Evolutionary conservation across 2,329 filamentous ascomycete species (phyloP).

Genomic region (Tolypocladium tropicale): DNA sequence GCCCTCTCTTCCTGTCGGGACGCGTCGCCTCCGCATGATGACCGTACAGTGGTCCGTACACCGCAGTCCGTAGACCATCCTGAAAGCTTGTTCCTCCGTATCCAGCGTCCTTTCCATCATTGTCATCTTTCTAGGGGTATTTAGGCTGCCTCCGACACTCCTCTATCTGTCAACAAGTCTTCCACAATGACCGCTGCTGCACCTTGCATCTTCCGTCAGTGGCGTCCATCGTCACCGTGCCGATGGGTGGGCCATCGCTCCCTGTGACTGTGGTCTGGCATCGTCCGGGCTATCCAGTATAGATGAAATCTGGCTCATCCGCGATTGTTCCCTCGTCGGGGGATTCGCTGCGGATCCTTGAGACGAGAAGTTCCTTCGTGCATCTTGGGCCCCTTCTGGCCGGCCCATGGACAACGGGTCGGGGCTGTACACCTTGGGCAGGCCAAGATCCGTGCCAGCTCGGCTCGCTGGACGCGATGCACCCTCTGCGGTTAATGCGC

Average conservation of each 20-base stretch:
- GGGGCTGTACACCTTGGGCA: conserved; percentile 5
- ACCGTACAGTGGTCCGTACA: background rate
- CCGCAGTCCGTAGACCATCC: background rate
- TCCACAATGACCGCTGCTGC: background rate
- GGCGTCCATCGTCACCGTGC: background rate
- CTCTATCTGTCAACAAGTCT: background rate
- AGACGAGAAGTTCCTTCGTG: background rate
- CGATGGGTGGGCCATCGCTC: background rate
- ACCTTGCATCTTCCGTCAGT: background rate
- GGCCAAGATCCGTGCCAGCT: conserved; percentile 4
- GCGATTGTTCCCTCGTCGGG: conserved; percentile 12
- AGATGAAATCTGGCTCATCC: conserved; percentile 25
- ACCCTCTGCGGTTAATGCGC: background rate
- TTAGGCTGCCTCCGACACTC: background rate
- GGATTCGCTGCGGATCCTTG: background rate
- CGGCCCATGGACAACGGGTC: conserved; percentile 3
- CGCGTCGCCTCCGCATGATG: background rate
- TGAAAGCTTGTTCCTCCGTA: background rate
- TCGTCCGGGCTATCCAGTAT: conserved; percentile 5
- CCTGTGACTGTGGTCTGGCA: background rate
- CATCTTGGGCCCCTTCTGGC: background rate
- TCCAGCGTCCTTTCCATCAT: background rate
- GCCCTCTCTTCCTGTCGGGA: background rate
- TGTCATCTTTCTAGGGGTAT: background rate
- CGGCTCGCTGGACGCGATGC: conserved; percentile 4